Evolutionary conservation across 192 early-diverging fungal species (phyloP), one percentile per base, ranked within the genome.

Genomic region (Coemansia sp.): DNA sequence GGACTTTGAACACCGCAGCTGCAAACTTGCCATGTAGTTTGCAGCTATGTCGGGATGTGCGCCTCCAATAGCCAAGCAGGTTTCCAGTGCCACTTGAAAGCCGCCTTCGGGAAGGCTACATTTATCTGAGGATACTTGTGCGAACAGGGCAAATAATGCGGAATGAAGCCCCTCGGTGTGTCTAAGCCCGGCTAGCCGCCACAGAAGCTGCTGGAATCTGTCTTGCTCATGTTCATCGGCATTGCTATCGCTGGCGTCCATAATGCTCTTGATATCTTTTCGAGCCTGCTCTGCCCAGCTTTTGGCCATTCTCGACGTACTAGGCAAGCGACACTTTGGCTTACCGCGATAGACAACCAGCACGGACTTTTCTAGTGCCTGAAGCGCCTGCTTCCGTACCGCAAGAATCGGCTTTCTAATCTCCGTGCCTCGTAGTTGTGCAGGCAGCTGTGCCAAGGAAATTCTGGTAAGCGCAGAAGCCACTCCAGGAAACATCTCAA

Each of bases 401-500:
- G 51, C 40, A 0, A 51, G 44, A 5, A 56, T 16, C 0, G 64
- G 64, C 46, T 51, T 62, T 31, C 56, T 45, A 9, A 26, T 20
- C 4, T 32, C 31, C 3, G 49, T 15, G 2, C 17, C 34, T n/a
- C 11, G 49, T 32, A 64, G 36, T 3, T 51, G 31, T 11, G 51
- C 40, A 11, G 71, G 72, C 12, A 15, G 1, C 54, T 69, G 64
- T 0, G 52, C 72, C 47, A 75, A 28, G 0, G 72, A 61, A 23
- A 68, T 53, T 6, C 72, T 42, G 2, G 61, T 57, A 2, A 69
- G 50, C 12, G 66, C 54, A 2, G 72, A 75, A 7, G 58, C 58
- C 15, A 57, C 21, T 0, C 72, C 72, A 3, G 72, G 72, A n/a
- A 75, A 69, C 6, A 75, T 64, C 0, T 44, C 30, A n/a, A 64